Percentiles rank a stretch among this genome's conserved stretches.
phyloP scores from a whole-genome alignment of 2,329 filamentous ascomycete genomes.

The Paraconiothyrium brasiliense region DNA sequence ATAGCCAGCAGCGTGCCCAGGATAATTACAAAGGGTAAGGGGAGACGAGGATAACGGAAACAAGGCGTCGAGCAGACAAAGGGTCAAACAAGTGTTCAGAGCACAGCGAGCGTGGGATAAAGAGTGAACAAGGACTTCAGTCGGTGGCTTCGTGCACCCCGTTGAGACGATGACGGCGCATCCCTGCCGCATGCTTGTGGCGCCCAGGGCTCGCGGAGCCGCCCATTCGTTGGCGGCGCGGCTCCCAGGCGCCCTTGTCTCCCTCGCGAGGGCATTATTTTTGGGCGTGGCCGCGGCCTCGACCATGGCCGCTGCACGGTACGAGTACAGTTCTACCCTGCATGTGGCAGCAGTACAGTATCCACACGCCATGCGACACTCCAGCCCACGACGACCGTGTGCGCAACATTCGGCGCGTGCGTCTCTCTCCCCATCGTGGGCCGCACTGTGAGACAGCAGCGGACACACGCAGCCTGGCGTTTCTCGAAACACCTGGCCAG shows the following conservation, averaged over 20 bases:
- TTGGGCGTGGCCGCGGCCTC: slow-evolving; percentile 13
- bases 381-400: too few relatives aligned
- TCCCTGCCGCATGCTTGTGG: slow-evolving; percentile 9
- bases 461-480: slow-evolving; percentile 1
- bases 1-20: slow-evolving; percentile 4
- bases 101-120: slow-evolving; percentile 16
- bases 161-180: slow-evolving; percentile 13
- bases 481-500: slow-evolving; percentile 12
- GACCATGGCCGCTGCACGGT: neutral
- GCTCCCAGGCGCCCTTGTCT: slow-evolving; percentile 13
- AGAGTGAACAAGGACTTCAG: slow-evolving; percentile 15
- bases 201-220: slow-evolving; percentile 6
- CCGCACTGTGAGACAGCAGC: slow-evolving; percentile 2
- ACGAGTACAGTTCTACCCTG: neutral
- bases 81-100: slow-evolving; percentile 14
- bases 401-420: neutral
- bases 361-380: too few relatives aligned
- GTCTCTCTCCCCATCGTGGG: neutral
- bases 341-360: too few relatives aligned
- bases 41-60: neutral
- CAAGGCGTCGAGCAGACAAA: slow-evolving; percentile 11
- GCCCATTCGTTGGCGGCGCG: slow-evolving; percentile 12
- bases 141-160: slow-evolving; percentile 6
- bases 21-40: slow-evolving; percentile 3
- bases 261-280: slow-evolving; percentile 9